Base-by-base conservation (phyloP, 768 basidiomycete genomes). In the Phanerodontia chrysosporium region DNA sequence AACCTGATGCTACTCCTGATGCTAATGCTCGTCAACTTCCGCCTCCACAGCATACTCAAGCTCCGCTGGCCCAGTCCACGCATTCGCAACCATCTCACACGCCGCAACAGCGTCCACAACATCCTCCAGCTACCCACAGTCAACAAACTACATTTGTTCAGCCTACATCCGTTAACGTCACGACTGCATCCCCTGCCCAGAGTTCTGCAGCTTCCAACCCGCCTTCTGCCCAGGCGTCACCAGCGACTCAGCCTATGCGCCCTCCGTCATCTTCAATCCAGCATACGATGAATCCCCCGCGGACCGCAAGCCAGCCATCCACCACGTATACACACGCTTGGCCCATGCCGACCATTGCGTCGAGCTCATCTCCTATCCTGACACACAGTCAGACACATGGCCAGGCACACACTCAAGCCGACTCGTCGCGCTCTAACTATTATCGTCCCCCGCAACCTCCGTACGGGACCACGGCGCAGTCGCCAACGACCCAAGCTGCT, bases 311-410 rank as follows among this genome's bases (percentile, higher is more conserved):
- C n/a, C 4, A 30, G 21, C 13, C 49, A 51, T 21, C 49, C 30
- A n/a, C 49, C 18, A 18, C 49, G 2, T 29, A 21, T 30, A 30
- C 29, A 2, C 30, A 51, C 36, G 85, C 86, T 3, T 90, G 84
- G 80, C 85, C 87, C 6, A 87, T 89, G 85, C 87, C 87, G 1
- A 87, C 84, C 1, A 80, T 88, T 29, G 86, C 87, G 1, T 78
- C 78, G 46, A 83, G 83, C 1, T 67, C 81, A 0, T 82, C 86
- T 5, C 80, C 85, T 1, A 80, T 86, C 3, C 75, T 87, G 21
- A 62, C 79, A 3, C 64, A 74, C n/a, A 64, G 76, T n/a, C n/a
- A n/a, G n/a, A n/a, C 29, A 6, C 51, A 51, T 12, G 28, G 10
- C 9, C 48, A 49, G 18, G 62, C 79, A 4, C 64, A 74, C 18